Conservation (phyloP, 1,284 basidiomycete species). For the Entoloma clypeatum region DNA sequence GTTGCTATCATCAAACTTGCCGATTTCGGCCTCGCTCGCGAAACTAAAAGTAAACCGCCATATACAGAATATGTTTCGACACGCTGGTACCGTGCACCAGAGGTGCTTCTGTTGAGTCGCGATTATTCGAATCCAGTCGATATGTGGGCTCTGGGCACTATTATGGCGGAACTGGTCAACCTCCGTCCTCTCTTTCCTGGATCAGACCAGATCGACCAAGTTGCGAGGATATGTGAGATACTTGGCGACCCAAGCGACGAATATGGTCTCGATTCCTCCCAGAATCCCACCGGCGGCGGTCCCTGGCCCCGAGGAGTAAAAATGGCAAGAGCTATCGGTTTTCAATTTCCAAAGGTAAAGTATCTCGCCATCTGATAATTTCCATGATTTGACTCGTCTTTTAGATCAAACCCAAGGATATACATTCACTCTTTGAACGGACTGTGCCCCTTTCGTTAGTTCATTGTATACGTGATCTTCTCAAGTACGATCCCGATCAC, state of each 20-base stretch:
- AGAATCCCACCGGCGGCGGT: constrained; percentile 79
- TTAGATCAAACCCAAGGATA: constrained; percentile 74
- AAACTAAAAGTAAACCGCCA: constrained; percentile 85
- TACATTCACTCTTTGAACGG: constrained; percentile 77
- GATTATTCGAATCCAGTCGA: constrained; percentile 97
- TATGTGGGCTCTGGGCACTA: constrained; percentile 99
- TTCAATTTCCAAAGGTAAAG: constrained; percentile 82
- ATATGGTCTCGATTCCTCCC: constrained; percentile 75
- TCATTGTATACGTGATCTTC: constrained; percentile 88
- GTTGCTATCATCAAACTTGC: constrained; percentile 97
- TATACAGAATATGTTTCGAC: constrained; percentile 99
- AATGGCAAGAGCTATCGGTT: constrained; percentile 86
- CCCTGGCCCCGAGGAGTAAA: constrained; percentile 83
- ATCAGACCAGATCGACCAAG: constrained; percentile 92
- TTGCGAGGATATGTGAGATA: constrained; percentile 84
- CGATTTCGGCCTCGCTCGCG: constrained; percentile 95
- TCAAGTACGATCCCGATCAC: constrained; percentile 87
- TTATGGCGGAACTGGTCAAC: constrained; percentile 95
- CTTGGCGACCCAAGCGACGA: constrained; percentile 89
- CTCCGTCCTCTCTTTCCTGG: constrained; percentile 98
- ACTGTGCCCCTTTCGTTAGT: constrained; percentile 79
- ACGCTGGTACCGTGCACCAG: constrained; percentile 98
- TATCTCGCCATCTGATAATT: constrained; percentile 10
- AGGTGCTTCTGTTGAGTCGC: constrained; percentile 87
- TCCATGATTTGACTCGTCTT: constrained; percentile 11